These are phyloP conservation scores for Pseudogymnoascus sp. DNA, from an alignment of 2,329 filamentous ascomycete species.

Conservation along the genomic window DNA sequence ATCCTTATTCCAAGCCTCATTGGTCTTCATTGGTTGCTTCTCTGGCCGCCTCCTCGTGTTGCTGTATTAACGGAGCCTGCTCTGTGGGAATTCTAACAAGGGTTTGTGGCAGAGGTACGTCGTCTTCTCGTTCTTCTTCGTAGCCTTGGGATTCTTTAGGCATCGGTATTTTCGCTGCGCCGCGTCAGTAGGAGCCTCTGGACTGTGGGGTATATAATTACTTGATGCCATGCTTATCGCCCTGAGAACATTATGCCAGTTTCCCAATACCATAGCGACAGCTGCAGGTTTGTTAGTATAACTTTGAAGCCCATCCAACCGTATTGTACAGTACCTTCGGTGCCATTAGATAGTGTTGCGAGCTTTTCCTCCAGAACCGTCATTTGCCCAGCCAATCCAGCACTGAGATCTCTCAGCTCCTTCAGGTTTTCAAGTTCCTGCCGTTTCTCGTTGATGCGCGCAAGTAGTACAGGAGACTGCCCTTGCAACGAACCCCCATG, in stretches of 20 bases:
- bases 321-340: slow-evolving; percentile 51
- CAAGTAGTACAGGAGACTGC: slow-evolving; percentile 61
- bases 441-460: slow-evolving; percentile 79
- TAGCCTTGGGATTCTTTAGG: slow-evolving; percentile 38
- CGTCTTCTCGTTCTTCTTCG: slow-evolving; percentile 30
- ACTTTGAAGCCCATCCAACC: neutral
- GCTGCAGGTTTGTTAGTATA: slow-evolving; percentile 38
- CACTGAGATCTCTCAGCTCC: slow-evolving; percentile 70
- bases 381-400: slow-evolving; percentile 73
- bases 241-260: slow-evolving; percentile 80
- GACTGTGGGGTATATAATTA: slow-evolving; percentile 35
- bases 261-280: slow-evolving; percentile 74
- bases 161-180: slow-evolving; percentile 59
- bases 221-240: slow-evolving; percentile 82
- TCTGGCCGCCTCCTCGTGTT: slow-evolving; percentile 42
- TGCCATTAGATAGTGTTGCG: slow-evolving; percentile 68
- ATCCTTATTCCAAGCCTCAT: neutral
- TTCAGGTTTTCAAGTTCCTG: slow-evolving; percentile 71
- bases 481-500: slow-evolving; percentile 36
- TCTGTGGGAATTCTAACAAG: slow-evolving; percentile 79
- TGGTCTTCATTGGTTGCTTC: slow-evolving; percentile 1
- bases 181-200: slow-evolving; percentile 15
- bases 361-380: slow-evolving; percentile 72
- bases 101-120: slow-evolving; percentile 62
- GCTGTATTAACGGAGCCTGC: slow-evolving; percentile 58